phyloP scores from a whole-genome alignment of 2,329 filamentous ascomycete genomes.

The Blastomyces silverae region DNA sequence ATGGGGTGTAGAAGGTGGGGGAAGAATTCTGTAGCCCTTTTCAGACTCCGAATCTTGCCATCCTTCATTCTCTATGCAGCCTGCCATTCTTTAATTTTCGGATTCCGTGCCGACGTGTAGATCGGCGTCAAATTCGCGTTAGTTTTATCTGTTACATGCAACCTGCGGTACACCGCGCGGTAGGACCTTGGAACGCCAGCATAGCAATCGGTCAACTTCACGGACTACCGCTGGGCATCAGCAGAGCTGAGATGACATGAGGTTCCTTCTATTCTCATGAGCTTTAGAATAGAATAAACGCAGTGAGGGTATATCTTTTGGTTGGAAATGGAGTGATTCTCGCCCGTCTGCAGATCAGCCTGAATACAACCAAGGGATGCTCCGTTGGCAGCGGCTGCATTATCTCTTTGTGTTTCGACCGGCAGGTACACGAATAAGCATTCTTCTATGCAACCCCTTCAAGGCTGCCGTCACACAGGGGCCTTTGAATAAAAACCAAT shows the following conservation, averaged over 20 bases:
- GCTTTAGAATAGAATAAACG: background rate
- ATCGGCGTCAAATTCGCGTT: background rate
- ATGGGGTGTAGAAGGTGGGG: too few relatives aligned
- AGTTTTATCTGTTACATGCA: background rate
- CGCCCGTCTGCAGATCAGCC: background rate
- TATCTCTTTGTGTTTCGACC: background rate
- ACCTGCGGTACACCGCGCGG: background rate
- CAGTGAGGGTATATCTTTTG: background rate
- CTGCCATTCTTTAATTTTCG: background rate
- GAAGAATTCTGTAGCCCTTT: background rate
- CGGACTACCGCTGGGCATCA: background rate
- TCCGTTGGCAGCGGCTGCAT: background rate
- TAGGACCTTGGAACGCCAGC: background rate
- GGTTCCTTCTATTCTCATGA: background rate
- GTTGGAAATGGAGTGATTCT: background rate
- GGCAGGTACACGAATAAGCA: background rate
- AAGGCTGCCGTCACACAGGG: background rate
- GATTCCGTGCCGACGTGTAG: background rate
- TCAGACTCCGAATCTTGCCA: background rate
- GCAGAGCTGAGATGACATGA: background rate
- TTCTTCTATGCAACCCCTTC: background rate
- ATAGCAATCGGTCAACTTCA: background rate
- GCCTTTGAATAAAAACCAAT: slow-evolving; percentile 3
- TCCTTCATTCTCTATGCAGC: background rate
- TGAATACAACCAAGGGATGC: background rate